Evolutionary conservation across 495 filamentous ascomycete genomes (phyloP).

Genomic region (Penicillium pancosmium): DNA sequence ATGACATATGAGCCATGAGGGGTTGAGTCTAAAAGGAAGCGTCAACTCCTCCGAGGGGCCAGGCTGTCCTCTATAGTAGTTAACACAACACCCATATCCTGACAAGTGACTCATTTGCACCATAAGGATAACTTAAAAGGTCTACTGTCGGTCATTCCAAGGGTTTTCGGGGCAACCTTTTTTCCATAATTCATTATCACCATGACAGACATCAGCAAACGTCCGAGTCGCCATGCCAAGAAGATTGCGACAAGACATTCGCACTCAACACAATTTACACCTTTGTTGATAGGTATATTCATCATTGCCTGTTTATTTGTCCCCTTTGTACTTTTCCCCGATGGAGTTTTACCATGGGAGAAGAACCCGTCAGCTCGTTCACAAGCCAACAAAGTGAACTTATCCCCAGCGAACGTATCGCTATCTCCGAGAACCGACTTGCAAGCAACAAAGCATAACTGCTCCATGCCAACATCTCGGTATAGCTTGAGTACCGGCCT

Average conservation of each 20-base stretch:
- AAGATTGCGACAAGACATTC: not conserved
- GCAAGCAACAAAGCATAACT: not conserved
- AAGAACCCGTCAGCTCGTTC: not conserved
- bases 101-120: not conserved
- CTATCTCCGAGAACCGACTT: no score
- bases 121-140: not conserved
- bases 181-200: not conserved
- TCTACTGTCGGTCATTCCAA: not conserved
- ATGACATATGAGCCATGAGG: no score
- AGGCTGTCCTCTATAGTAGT: not conserved
- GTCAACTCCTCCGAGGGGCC: not conserved
- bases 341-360: not conserved
- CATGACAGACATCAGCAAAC: not conserved
- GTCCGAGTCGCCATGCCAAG: not conserved
- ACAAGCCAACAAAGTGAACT: no score
- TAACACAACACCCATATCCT: not conserved
- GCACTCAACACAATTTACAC: not conserved
- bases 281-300: not conserved
- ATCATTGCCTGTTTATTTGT: not conserved
- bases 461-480: not conserved
- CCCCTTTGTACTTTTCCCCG: not conserved
- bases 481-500: not conserved
- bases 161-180: not conserved
- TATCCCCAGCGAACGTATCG: no score
- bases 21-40: no score